Base-by-base conservation (phyloP, 495 filamentous ascomycete species). In the Chaetomium tenue region DNA sequence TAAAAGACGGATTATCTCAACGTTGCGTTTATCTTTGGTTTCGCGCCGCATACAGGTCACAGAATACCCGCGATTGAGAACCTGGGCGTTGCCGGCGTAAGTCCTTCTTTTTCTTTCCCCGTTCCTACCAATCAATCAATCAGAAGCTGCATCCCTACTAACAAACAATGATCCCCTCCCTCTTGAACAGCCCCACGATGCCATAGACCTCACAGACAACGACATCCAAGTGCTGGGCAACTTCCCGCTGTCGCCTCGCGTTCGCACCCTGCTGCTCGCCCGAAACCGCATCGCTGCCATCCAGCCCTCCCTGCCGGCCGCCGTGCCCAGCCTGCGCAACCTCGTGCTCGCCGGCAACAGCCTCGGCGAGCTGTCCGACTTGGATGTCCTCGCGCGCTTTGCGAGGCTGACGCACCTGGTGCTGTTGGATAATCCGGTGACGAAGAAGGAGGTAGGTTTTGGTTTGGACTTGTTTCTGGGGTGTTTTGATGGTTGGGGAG, bases 31-130 rank as follows among this genome's bases (percentile, higher is more conserved):
- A 37, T 64, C 39, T 63, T 51, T 54, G 60, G 37, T 51, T 37
- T 64, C 52, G 63, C 63, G 73, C 72, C 74, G 76, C 73, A 73
- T 87, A 81, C 85, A 98, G 94, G 94, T 77, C 95, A 97, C 80
- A 92, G 96, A 80, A 97, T 99, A 72, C 91, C 94, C 71, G 84
- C 89, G 25, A 97, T 98, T 81, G 95, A 99, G 86, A 99, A 99
- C 75, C 76, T 99, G 77, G 95, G 94, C 83, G 89, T 93, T 75
- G 93, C 94, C 61, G 92, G 91, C 67, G 93, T 96, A 76, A 58
- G 87, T 85, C 18, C 26, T 65, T n/a, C 6, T 23, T 15, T 22
- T 51, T 40, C 46, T n/a, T 42, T 22, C 16, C 2, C 46, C n/a
- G n/a, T n/a, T n/a, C n/a, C 22, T 30, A 30, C 28, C 28, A 3